Conservation (phyloP, 2,329 filamentous ascomycete species). For the Cladosporium sp. region DNA sequence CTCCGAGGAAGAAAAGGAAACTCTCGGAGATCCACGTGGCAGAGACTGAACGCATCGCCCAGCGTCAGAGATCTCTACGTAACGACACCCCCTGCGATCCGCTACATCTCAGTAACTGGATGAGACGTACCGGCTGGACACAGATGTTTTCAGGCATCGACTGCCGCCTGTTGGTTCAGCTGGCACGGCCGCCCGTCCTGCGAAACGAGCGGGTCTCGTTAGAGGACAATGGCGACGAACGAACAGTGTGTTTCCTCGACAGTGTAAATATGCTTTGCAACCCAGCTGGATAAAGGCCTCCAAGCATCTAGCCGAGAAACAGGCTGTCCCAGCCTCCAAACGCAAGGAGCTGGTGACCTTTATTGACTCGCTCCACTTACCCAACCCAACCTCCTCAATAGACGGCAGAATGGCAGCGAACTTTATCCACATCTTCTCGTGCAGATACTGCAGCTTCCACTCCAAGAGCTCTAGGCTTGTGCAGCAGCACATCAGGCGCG, state of each 20-base stretch:
- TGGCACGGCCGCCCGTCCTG: not conserved
- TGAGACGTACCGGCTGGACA: conserved; percentile 12
- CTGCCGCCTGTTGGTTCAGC: conserved; percentile 2
- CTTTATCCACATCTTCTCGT: too few species aligned
- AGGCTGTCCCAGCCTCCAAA: conserved; percentile 3
- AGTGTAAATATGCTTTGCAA: not conserved
- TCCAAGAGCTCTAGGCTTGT: too few species aligned
- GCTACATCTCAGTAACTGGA: conserved; percentile 11
- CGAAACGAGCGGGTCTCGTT: not conserved
- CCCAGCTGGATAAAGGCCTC: conserved; percentile 4
- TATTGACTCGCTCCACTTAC: too few species aligned
- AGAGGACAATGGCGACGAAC: conserved; percentile 1
- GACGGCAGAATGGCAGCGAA: too few species aligned
- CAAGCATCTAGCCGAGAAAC: conserved; percentile 11
- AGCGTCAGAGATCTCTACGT: not conserved
- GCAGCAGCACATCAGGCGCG: too few species aligned
- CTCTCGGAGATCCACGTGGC: not conserved
- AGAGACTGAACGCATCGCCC: conserved; percentile 6
- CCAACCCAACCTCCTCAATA: too few species aligned
- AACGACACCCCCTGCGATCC: not conserved
- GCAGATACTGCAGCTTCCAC: too few species aligned
- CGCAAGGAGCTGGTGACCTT: too few species aligned
- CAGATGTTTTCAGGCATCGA: conserved; percentile 9
- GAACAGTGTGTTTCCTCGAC: not conserved
- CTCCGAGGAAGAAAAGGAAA: not conserved